Percentiles rank a stretch among this genome's conserved stretches.
These are phyloP conservation scores for Lodderomyces parapsilosis DNA, from an alignment of 1,139 yeast species.

Conservation along the genomic window DNA sequence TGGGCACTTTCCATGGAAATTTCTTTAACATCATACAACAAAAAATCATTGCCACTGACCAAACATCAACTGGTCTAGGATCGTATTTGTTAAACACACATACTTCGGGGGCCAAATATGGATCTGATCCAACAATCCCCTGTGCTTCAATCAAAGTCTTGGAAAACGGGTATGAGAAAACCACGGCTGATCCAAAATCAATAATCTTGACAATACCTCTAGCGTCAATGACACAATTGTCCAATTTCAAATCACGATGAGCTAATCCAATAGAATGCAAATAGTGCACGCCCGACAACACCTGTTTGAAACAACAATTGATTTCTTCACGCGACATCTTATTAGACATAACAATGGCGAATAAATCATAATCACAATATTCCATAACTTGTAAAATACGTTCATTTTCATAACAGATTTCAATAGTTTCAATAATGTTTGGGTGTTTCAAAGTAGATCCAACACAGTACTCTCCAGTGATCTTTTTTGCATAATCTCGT, in stretches of 20 bases:
- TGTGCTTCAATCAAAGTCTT: slow-evolving; percentile 77
- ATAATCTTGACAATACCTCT: slow-evolving; percentile 87
- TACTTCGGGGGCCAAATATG: slow-evolving; percentile 93
- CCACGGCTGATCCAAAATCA: slow-evolving; percentile 94
- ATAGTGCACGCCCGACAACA: slow-evolving; percentile 77
- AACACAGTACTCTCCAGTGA: slow-evolving; percentile 93
- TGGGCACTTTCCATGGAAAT: slow-evolving; percentile 98
- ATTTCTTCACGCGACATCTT: slow-evolving; percentile 85
- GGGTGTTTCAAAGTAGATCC: slow-evolving; percentile 91
- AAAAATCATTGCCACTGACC: slow-evolving; percentile 91
- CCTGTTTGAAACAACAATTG: slow-evolving; percentile 88
- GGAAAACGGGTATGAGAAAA: slow-evolving; percentile 86
- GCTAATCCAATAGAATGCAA: slow-evolving; percentile 87
- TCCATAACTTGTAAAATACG: slow-evolving; percentile 92
- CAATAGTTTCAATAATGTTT: slow-evolving; percentile 87
- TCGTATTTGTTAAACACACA: slow-evolving; percentile 79
- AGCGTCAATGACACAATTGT: slow-evolving; percentile 85
- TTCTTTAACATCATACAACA: slow-evolving; percentile 94
- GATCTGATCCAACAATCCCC: slow-evolving; percentile 94
- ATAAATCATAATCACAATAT: slow-evolving; percentile 88
- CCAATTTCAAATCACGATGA: slow-evolving; percentile 89
- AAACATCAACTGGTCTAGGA: slow-evolving; percentile 91
- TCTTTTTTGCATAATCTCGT: slow-evolving; percentile 88
- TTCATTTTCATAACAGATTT: slow-evolving; percentile 86
- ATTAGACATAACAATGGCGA: slow-evolving; percentile 94